Percentiles rank a stretch among this genome's conserved stretches.
Conservation (phyloP, 805 yeast species). For the Wickerhamomyces ciferrii region DNA sequence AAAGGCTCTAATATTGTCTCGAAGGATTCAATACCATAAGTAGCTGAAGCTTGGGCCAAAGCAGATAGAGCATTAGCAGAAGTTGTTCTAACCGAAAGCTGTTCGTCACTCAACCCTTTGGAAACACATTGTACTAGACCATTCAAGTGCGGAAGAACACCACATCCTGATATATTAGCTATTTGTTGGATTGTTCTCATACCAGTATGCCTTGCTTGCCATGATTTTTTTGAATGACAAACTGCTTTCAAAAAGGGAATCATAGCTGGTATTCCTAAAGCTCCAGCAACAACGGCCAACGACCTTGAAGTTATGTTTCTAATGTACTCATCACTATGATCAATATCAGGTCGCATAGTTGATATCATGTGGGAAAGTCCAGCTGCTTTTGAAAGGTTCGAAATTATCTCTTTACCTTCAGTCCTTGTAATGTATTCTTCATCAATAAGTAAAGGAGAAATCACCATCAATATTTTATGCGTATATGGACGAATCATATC, state of each 20-base stretch:
- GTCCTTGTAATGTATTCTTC: constrained; percentile 69
- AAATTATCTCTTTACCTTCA: constrained; percentile 76
- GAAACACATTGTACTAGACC: constrained; percentile 58
- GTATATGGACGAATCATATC: constrained; percentile 67
- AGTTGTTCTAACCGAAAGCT: constrained; percentile 57
- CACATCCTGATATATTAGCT: constrained; percentile 62
- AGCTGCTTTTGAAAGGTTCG: constrained; percentile 72
- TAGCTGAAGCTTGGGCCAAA: constrained; percentile 76
- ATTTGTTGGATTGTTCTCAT: constrained; percentile 71
- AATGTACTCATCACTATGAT: constrained; percentile 74
- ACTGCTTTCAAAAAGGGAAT: constrained; percentile 83
- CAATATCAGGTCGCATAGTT: constrained; percentile 75
- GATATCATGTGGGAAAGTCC: constrained; percentile 81
- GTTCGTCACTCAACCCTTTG: constrained; percentile 61
- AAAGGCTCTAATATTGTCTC: constrained; percentile 63
- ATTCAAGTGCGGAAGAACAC: constrained; percentile 68
- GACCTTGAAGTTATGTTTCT: constrained; percentile 73
- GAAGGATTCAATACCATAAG: constrained; percentile 88
- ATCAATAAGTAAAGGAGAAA: constrained; percentile 76
- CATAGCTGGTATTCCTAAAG: constrained; percentile 66
- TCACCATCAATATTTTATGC: constrained; percentile 63
- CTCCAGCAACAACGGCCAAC: constrained; percentile 77
- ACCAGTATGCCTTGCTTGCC: constrained; percentile 86
- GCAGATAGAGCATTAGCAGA: constrained; percentile 70
- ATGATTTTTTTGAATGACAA: constrained; percentile 65